A percentile compares a stretch with the other conserved stretches of the same genome.
Evolutionary conservation across 2,329 filamentous ascomycete genomes (phyloP).

Genomic region (Fusarium brachygibbosum): DNA sequence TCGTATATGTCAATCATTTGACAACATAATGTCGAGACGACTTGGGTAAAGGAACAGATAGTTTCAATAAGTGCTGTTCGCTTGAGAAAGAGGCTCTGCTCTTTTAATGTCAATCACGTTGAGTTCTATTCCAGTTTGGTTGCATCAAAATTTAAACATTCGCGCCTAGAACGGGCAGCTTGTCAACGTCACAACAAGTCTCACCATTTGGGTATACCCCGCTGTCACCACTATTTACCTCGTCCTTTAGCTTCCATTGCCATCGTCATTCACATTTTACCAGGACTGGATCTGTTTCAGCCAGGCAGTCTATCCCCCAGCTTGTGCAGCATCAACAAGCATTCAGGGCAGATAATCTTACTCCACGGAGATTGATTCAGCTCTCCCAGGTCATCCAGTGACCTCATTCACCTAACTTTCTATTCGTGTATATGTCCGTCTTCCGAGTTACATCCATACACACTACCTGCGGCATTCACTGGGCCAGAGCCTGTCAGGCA

Average conservation of each 20-base stretch:
- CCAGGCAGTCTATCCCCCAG: constrained; percentile 1
- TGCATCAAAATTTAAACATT: background rate
- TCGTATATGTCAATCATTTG: constrained; percentile 18
- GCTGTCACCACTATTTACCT: constrained; percentile 35
- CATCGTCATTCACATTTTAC: constrained; percentile 28
- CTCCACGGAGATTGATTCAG: constrained; percentile 12
- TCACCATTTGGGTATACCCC: constrained; percentile 28
- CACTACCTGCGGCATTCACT: background rate
- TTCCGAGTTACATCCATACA: background rate
- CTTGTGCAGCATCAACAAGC: background rate
- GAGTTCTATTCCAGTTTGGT: background rate
- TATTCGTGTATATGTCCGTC: constrained; percentile 4
- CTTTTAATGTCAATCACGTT: constrained; percentile 1
- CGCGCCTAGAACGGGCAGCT: background rate
- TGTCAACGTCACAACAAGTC: constrained; percentile 31
- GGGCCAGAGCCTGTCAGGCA: background rate
- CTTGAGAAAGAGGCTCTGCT: constrained; percentile 16
- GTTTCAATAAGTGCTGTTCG: constrained; percentile 3
- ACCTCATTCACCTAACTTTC: constrained; percentile 32
- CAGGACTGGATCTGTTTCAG: constrained; percentile 6
- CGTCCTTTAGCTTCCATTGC: constrained; percentile 11
- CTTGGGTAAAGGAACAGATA: background rate
- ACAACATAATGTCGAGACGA: background rate
- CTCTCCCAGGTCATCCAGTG: constrained; percentile 23
- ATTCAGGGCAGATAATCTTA: constrained; percentile 10